Evolutionary conservation across 1,139 yeast genomes (phyloP), one percentile per base, ranked within the genome.

Genomic region (Debaryomyces robertsiae): DNA sequence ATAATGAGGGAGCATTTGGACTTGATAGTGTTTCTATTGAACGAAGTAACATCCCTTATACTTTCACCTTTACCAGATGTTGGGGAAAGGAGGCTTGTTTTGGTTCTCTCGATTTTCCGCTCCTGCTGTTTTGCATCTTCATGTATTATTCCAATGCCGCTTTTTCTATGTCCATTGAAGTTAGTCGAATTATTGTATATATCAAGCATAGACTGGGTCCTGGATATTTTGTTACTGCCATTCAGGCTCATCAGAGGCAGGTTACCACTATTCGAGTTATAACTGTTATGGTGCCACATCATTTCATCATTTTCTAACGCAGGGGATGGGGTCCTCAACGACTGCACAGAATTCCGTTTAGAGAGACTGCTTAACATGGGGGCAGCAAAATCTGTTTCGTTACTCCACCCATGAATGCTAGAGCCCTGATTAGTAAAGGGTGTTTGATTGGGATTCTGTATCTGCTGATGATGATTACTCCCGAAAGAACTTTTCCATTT

Each of bases 291-390:
- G 27, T 43, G 53, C 72, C 75, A 68, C 15, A 61, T 60, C 46
- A 60, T 71, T 23, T 74, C 80, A 14, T 75, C 80, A 40, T 59
- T 55, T 48, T 75, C 81, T 7, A 65, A 40, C 1, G 69, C 71
- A 1, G 81, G 80, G 1, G 80, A 74, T 2, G 80, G 79, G 0
- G 75, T 63, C 40, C 73, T 54, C 41, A 67, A 47, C n/a, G 62
- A 61, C 29, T 66, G 69, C 3, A 63, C 46, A 1, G 72, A 63
- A 27, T 54, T 50, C 35, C 64, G 50, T 36, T 65, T 64, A 9
- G 61, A 49, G 36, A 61, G 46, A 25, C 53, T 51, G 15, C 58
- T 54, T 43, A 39, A 47, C n/a, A 29, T 32, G 1, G 48, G 48
- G 4, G 53, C 52, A 4, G 47, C 47, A 5, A 23, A 18, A 16